Percentiles rank a stretch among this genome's conserved stretches.
Evolutionary conservation across 83 land plant genomes (phyloP).

Genomic region (Isoetes engelmannii): DNA sequence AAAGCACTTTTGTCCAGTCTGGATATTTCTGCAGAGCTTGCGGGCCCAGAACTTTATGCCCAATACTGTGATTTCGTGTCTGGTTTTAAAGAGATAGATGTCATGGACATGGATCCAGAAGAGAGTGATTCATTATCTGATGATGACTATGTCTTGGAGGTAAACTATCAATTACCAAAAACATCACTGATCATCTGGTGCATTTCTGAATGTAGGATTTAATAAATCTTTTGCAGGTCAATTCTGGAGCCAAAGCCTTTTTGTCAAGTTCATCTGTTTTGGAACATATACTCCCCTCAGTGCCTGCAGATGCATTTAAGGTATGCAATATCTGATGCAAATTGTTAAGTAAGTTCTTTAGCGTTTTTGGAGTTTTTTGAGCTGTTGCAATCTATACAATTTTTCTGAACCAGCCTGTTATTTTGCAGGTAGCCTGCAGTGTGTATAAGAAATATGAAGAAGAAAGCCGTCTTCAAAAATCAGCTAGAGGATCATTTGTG

Average conservation of each 20-base stretch:
- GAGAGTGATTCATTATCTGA: conserved; percentile 1
- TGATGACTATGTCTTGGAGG: not conserved
- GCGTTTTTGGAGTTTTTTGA: no score
- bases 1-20: conserved; percentile 9
- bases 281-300: not conserved
- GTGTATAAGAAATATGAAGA: no score
- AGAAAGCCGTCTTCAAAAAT: no score
- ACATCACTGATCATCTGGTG: not conserved
- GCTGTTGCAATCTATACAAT: no score
- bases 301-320: conserved; percentile 3
- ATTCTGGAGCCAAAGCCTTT: conserved; percentile 14
- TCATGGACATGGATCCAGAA: not conserved
- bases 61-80: not conserved
- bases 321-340: no score
- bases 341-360: no score
- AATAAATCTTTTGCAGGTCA: conserved; percentile 3
- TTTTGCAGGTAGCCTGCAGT: no score
- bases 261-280: conserved; percentile 2
- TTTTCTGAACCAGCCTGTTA: no score
- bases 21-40: conserved; percentile 16
- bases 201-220: not conserved
- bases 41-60: conserved; percentile 11
- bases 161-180: conserved; percentile 5
- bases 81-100: not conserved
- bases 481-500: no score